Conservation (phyloP, 495 filamentous ascomycete genomes). For the Xylaria curta region DNA sequence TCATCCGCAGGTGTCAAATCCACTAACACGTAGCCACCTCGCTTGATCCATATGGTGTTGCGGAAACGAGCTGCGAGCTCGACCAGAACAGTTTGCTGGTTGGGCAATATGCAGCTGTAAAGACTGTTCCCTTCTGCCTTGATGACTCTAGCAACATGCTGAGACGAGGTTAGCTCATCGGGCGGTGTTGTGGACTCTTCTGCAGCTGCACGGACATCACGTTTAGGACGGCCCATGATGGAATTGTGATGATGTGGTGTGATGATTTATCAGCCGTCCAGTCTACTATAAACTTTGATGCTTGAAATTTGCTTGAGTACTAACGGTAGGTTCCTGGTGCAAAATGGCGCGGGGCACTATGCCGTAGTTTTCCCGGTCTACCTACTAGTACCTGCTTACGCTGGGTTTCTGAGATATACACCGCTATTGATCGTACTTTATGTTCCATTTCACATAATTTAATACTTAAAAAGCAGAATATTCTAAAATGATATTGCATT, state of each 20-base stretch:
- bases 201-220: conserved; percentile 73
- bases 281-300: not conserved
- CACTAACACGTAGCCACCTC: conserved; percentile 84
- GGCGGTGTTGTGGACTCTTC: conserved; percentile 79
- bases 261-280: not conserved
- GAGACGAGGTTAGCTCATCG: conserved; percentile 63
- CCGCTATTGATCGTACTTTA: no score
- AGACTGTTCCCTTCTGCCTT: conserved; percentile 88
- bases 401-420: no score
- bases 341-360: not conserved
- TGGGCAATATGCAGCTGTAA: conserved; percentile 72
- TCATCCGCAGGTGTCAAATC: conserved; percentile 69
- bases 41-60: conserved; percentile 87
- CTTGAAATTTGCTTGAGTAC: conserved; percentile 12
- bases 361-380: conserved; percentile 21
- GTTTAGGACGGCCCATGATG: conserved; percentile 74
- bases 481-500: no score
- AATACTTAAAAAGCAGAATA: no score
- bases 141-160: conserved; percentile 75
- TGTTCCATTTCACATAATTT: no score
- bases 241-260: not conserved
- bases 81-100: conserved; percentile 65
- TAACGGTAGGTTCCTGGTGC: not conserved
- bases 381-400: no score
- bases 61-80: conserved; percentile 85